Conservation (phyloP, 768 basidiomycete genomes). For the Trametes gibbosa region DNA sequence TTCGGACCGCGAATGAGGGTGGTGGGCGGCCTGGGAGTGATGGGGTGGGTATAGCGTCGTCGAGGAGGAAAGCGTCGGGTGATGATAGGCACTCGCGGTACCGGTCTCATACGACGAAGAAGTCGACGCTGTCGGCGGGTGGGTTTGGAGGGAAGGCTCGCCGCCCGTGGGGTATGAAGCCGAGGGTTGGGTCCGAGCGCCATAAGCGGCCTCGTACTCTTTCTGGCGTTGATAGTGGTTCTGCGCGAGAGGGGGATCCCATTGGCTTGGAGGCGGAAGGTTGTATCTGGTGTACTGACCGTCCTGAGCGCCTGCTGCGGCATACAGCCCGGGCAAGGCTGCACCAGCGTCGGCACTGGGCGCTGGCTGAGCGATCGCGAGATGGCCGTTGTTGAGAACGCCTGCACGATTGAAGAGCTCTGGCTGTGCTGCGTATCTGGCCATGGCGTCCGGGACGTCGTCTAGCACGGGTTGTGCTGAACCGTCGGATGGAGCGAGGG, state of each 20-base stretch:
- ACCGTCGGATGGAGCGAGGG: conserved; percentile 6
- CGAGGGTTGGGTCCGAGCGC: conserved; percentile 1
- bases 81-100: conserved; percentile 4
- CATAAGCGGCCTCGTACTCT: conserved; percentile 16
- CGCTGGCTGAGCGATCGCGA: conserved; percentile 10
- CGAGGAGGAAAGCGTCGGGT: neutral
- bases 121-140: conserved; percentile 13
- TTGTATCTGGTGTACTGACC: conserved; percentile 10
- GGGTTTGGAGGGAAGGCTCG: conserved; percentile 21
- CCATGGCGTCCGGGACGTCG: conserved; percentile 37
- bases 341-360: conserved; percentile 11
- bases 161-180: conserved; percentile 8
- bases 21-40: conserved; percentile 1
- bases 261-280: conserved; percentile 9
- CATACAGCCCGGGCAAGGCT: conserved; percentile 14
- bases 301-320: conserved; percentile 13
- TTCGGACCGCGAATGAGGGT: conserved; percentile 18
- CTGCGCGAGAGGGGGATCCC: conserved; percentile 15
- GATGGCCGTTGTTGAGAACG: conserved; percentile 23
- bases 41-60: conserved; percentile 6
- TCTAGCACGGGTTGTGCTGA: neutral
- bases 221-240: conserved; percentile 12
- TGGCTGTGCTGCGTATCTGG: conserved; percentile 46
- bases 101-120: conserved; percentile 12
- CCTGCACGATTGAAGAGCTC: conserved; percentile 42